Base-by-base conservation (phyloP, 345 rosid species). In the Durio zibethinus region DNA sequence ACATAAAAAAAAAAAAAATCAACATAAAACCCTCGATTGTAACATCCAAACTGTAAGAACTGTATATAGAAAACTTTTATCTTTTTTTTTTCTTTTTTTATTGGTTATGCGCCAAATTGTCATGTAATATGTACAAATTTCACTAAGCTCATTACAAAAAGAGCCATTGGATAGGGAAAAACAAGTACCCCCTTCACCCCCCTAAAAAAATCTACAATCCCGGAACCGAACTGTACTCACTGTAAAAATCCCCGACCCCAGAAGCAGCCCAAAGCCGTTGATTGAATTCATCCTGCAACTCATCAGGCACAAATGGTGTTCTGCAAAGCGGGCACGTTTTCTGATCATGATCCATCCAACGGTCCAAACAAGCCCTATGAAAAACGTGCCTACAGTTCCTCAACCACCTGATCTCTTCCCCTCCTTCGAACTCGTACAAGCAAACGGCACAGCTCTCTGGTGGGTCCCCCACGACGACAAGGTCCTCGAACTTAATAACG, bases 341-440 rank as follows among this genome's bases (percentile, higher is more conserved):
- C 87, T 90, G 90, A 66, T 91, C 97, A 3, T 90, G 94, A 83
- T 93, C 97, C 92, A 94, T 91, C 98, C 98, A 94, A 78, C 94
- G 94, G 91, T 92, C 97, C 69, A 94, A 69, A 82, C 98, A 94
- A 7, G 83, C 82, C 83, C 93, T 63, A 74, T 94, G 98, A 40
- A 94, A 94, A 64, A 94, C 80, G 82, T 94, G 98, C 81, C 79
- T 82, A 59, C 98, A 94, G 78, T 88, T 90, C 83, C 87, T 86
- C 80, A 93, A 40, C 94, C 92, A 86, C 82, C 97, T 81, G 84
- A 92, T 88, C 89, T 93, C 98, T 33, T 89, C 95, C 52, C 77
- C 90, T 7, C 85, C 89, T 76, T 89, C 92, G 75, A 94, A 91
- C 77, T 94, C 97, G 78, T 85, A 85, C 66, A 94, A 74, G 72